Conservation (phyloP, 2,329 filamentous ascomycete species). For the Ophiostoma ips region DNA sequence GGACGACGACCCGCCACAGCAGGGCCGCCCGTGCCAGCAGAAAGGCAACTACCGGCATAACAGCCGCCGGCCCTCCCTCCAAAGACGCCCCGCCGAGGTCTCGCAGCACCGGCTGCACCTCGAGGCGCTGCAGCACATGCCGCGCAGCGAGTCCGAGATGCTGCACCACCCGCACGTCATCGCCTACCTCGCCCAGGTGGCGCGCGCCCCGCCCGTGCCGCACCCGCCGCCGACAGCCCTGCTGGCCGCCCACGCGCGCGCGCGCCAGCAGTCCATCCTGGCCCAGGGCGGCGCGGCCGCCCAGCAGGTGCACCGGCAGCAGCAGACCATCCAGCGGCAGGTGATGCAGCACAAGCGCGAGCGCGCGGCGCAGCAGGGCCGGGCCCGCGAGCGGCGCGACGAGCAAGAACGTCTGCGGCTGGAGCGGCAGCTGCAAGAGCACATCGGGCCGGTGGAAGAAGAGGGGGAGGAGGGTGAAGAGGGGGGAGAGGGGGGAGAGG, state of each 20-base stretch:
- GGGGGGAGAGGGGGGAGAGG: neutral
- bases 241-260: neutral
- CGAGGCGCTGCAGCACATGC: neutral
- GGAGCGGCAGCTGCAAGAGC: neutral
- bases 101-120: too few species aligned
- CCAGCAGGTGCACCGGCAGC: neutral
- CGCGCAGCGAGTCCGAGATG: neutral
- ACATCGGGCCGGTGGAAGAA: neutral
- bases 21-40: too few species aligned
- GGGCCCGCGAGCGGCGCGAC: neutral
- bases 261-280: neutral
- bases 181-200: neutral
- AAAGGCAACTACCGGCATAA: too few species aligned
- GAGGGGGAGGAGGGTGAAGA: neutral
- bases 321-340: neutral
- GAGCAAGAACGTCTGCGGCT: neutral
- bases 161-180: neutral
- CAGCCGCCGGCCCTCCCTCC: too few species aligned
- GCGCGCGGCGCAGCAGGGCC: neutral
- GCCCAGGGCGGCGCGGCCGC: neutral
- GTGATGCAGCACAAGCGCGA: neutral
- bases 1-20: too few species aligned
- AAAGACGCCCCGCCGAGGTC: too few species aligned
- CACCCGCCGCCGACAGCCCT: neutral
- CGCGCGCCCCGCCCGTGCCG: neutral